Percentiles rank a stretch among this genome's conserved stretches.
Evolutionary conservation across 257 asterid species (phyloP).

Genomic region (Solanum peruvianum): DNA sequence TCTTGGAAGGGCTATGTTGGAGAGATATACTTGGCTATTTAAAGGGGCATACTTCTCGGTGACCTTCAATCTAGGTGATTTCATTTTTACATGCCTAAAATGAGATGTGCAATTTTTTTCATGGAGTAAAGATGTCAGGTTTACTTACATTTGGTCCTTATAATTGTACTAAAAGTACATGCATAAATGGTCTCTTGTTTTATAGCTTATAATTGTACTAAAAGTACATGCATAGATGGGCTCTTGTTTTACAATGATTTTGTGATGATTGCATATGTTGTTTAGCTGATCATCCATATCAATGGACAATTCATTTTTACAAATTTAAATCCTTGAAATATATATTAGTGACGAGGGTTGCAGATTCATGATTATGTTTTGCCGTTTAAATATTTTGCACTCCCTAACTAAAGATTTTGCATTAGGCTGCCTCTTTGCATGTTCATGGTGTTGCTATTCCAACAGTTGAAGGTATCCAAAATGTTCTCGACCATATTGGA

Average conservation of each 20-base stretch:
- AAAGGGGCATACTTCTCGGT: background rate
- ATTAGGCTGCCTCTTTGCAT: slow-evolving; percentile 64
- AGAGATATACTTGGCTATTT: background rate
- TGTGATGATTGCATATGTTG: background rate
- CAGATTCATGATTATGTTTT: background rate
- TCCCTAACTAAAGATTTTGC: background rate
- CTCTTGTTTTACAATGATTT: background rate
- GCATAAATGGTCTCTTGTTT: background rate
- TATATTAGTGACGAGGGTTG: background rate
- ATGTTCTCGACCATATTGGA: slow-evolving; percentile 85
- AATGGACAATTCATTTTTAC: background rate
- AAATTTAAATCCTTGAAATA: background rate
- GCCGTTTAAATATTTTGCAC: background rate
- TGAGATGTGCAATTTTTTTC: background rate
- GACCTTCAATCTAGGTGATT: background rate
- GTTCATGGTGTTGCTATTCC: slow-evolving; percentile 99
- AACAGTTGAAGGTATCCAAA: slow-evolving; percentile 77
- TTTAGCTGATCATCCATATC: background rate
- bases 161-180: background rate
- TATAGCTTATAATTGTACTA: background rate
- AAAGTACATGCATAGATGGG: background rate
- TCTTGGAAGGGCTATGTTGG: background rate
- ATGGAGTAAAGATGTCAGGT: background rate
- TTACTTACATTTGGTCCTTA: background rate
- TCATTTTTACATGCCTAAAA: background rate